Evolutionary conservation across 2,329 filamentous ascomycete species (phyloP).

Genomic region (Cytospora piceicola): DNA sequence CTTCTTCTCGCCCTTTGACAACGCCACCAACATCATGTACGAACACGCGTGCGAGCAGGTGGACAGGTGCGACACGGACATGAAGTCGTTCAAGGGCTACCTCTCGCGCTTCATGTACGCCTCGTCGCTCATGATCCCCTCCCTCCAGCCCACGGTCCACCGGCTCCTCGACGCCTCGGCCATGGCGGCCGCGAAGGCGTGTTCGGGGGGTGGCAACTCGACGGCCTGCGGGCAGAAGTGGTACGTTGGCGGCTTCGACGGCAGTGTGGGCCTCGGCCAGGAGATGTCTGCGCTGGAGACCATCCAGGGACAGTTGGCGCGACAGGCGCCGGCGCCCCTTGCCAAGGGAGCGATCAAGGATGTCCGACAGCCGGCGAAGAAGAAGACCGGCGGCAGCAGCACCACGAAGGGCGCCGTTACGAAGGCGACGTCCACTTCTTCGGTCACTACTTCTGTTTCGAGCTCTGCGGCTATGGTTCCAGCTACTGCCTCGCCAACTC

Average conservation of each 20-base stretch:
- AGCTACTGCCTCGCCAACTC: slow-evolving; percentile 15
- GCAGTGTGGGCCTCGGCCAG: slow-evolving; percentile 60
- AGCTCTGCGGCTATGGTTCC: slow-evolving; percentile 9
- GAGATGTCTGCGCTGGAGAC: slow-evolving; percentile 68
- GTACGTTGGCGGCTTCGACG: slow-evolving; percentile 62
- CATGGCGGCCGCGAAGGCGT: slow-evolving; percentile 58
- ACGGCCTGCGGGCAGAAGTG: slow-evolving; percentile 65
- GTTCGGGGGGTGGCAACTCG: slow-evolving; percentile 57
- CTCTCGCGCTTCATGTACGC: slow-evolving; percentile 67
- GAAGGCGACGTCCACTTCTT: slow-evolving; percentile 6
- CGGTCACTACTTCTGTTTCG: neutral
- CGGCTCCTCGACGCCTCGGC: slow-evolving; percentile 56
- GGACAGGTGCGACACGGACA: slow-evolving; percentile 63
- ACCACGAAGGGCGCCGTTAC: neutral
- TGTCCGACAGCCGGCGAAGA: slow-evolving; percentile 39
- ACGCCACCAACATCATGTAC: slow-evolving; percentile 64
- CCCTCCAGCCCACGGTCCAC: slow-evolving; percentile 52
- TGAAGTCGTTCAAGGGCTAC: slow-evolving; percentile 71
- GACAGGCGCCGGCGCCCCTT: slow-evolving; percentile 49
- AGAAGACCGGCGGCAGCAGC: neutral
- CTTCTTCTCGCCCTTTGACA: slow-evolving; percentile 58
- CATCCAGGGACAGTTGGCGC: slow-evolving; percentile 61
- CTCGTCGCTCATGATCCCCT: slow-evolving; percentile 60
- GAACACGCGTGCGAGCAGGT: slow-evolving; percentile 68
- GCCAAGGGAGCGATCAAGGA: slow-evolving; percentile 52